These are phyloP conservation scores for Fusarium odoratissimum DNA, from an alignment of 2,329 filamentous ascomycete genomes.

Conservation along the genomic window DNA sequence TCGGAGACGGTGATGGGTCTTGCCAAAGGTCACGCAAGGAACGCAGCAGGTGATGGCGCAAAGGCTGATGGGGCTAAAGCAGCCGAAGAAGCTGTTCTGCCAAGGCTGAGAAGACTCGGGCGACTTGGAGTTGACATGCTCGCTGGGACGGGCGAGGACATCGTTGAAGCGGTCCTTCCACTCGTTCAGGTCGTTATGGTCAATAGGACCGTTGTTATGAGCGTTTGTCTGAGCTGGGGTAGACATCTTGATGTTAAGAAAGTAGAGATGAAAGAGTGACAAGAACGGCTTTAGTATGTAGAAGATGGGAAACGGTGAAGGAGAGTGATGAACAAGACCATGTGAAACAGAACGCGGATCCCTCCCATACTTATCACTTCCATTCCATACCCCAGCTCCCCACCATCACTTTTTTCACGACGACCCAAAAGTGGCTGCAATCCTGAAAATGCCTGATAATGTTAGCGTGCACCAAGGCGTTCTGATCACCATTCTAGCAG, in stretches of 20 bases:
- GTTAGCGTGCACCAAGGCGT: constrained; percentile 19
- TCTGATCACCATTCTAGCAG: not conserved
- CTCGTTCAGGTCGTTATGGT: constrained; percentile 57
- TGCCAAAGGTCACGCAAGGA: constrained; percentile 62
- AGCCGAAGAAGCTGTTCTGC: constrained; percentile 56
- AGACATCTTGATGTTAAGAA: constrained; percentile 29
- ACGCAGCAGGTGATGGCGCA: constrained; percentile 60
- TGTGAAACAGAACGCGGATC: not conserved
- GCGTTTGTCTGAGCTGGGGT: constrained; percentile 25
- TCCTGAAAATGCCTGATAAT: constrained; percentile 6
- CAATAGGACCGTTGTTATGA: constrained; percentile 51
- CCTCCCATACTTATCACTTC: constrained; percentile 7
- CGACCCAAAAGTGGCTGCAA: not conserved
- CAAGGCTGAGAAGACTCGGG: constrained; percentile 53
- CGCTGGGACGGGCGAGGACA: constrained; percentile 55
- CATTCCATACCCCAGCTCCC: not conserved
- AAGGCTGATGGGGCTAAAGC: constrained; percentile 57
- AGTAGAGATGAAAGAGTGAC: constrained; percentile 5
- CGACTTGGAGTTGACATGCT: constrained; percentile 57
- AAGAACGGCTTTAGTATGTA: not conserved
- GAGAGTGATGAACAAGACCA: constrained; percentile 4
- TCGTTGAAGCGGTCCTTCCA: constrained; percentile 59
- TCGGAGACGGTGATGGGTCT: constrained; percentile 59
- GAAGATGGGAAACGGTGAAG: not conserved
- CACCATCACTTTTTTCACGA: not conserved